Base-by-base conservation (phyloP, 2,329 filamentous ascomycete genomes). In the Talaromyces atroroseus region DNA sequence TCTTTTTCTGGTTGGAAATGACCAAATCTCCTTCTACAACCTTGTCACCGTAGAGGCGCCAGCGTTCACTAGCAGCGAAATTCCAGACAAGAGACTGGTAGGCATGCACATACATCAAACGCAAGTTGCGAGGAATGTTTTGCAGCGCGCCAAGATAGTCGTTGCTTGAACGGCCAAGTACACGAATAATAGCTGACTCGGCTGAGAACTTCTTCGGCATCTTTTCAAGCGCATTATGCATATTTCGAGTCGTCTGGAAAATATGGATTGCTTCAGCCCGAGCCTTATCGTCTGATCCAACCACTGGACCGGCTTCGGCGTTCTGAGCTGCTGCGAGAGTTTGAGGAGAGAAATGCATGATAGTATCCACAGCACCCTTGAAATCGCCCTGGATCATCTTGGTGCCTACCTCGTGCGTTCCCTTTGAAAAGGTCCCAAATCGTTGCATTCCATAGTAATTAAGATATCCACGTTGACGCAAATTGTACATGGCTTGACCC, bases 361-460 rank as follows among this genome's bases (percentile, higher is more conserved):
- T 85, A 20, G 85, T 81, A 54, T 90, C 81, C 55, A 94, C 84
- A 14, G 92, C 92, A 32, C 83, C 88, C 67, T 92, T 81, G 63
- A 91, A 91, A 65, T 96, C 85, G 29, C 83, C 87, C 63, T 89
- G 82, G 0, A 99, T 80, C 68, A 99, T 91, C 69, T 89, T 86
- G 68, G 87, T 83, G 49, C 94, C 94, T 50, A 96, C 78, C 42
- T 86, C 82, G 66, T 97, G 90, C 0, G 94, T 99, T 34, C 91
- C 88, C 12, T 89, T 87, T 26, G 84, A 78, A 71, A 94, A 92
- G 0, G 91, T 92, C 26, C 94, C 94, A 65, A 99, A 99, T 23
- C 94, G 86, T 74, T 99, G 94, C n/a, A 97, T 84, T 8, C 94
- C 94, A 67, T 92, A 99, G 76, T 97, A 99, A 74, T 99, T 99